These are phyloP conservation scores for Conticribra weissflogii DNA, from an alignment of 108 stramenopile genomes.

Conservation along the genomic window DNA sequence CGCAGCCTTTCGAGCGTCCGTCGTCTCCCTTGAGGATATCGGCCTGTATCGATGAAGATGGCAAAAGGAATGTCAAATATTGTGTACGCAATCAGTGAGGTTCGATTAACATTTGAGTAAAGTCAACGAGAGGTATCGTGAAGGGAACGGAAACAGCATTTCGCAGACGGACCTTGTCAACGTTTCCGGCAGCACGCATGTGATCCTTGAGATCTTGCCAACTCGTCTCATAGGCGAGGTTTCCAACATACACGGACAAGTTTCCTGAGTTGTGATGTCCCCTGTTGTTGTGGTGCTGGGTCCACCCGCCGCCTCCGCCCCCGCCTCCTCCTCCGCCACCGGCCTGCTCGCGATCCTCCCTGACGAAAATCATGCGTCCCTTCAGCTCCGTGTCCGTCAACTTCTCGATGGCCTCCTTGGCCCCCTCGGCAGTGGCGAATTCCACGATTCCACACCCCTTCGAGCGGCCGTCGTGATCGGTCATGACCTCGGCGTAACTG, in stretches of 20 bases:
- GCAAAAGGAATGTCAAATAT: constrained; percentile 1
- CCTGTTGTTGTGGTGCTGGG: constrained; percentile 6
- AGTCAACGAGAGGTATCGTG: no score
- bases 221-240: constrained; percentile 78
- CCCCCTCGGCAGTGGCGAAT: constrained; percentile 62
- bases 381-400: constrained; percentile 72
- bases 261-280: constrained; percentile 28
- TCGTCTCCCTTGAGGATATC: constrained; percentile 82
- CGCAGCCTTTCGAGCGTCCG: constrained; percentile 91
- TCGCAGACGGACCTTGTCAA: constrained; percentile 74
- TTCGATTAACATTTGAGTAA: no score
- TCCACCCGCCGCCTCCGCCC: constrained; percentile 26
- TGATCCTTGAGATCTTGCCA: constrained; percentile 97
- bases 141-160: neutral
- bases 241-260: constrained; percentile 81
- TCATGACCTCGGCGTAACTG: constrained; percentile 78
- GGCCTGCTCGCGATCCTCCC: constrained; percentile 57
- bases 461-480: constrained; percentile 62
- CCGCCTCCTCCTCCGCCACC: constrained; percentile 49
- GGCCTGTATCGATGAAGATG: constrained; percentile 51
- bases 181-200: constrained; percentile 90
- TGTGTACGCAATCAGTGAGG: no score
- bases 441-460: constrained; percentile 90
- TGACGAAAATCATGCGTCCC: constrained; percentile 67
- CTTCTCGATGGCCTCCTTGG: constrained; percentile 64